Evolutionary conservation across 1,284 basidiomycete genomes (phyloP), one percentile per base, ranked within the genome.

Genomic region (Gomphus sp.): DNA sequence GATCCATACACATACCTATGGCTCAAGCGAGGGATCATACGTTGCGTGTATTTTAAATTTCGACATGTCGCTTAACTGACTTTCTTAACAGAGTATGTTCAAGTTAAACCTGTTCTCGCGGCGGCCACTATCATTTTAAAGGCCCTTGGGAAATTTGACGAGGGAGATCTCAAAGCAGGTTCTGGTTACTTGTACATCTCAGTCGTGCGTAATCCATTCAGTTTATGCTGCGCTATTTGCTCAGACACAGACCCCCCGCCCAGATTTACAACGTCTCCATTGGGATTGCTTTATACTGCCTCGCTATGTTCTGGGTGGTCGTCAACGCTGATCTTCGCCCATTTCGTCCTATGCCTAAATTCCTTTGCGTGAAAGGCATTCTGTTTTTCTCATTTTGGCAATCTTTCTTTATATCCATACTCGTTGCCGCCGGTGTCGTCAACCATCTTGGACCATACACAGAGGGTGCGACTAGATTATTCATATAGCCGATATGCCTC

Each of bases 311-410:
- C 72, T 97, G 94, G 94, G 81, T 95, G 57, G 91, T 89, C 62
- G 89, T 95, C 3, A 85, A 81, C 66, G 78, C 86, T 33, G 93
- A 96, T 68, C 74, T 98, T 50, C 88, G 89, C 70, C 91, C 92
- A 2, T 94, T 94, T 74, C 78, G 91, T 81, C 87, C 88, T 0
- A 80, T 90, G 71, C 93, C 93, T 7, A 97, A 98, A 72, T 99
- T 99, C 72, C 83, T 99, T 28, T 98, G 94, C 70, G 92, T 99
- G 66, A 98, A 99, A 70, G 94, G 93, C 52, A 95, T 99, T 64
- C 80, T 99, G 48, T 98, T 98, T 78, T 96, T 97, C 73, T 95
- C 90, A 0, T 99, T 99, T 76, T 99, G 96, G 96, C 96, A 99
- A 70, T 84, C 88, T 14, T 83, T 98, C 49, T 81, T 71, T 49